Conservation (phyloP, 768 basidiomycete genomes). For the Dacryopinax spathularia region DNA sequence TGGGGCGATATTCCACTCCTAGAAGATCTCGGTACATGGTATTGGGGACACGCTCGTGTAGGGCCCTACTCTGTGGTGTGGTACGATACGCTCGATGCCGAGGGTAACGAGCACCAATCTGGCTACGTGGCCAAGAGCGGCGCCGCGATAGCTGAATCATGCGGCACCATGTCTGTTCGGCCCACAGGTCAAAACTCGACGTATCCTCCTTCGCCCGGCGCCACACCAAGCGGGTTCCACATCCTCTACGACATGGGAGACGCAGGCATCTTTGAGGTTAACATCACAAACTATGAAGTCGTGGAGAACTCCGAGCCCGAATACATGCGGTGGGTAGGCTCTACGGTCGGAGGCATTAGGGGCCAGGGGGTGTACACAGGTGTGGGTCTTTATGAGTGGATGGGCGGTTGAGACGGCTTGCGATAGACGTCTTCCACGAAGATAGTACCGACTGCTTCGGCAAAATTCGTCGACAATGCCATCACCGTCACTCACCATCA, state of each 20-base stretch:
- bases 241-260: not conserved
- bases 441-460: too few relatives aligned
- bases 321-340: not conserved
- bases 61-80: not conserved
- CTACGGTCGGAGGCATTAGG: not conserved
- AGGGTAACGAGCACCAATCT: not conserved
- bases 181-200: not conserved
- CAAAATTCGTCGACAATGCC: too few relatives aligned
- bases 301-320: not conserved
- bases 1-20: not conserved
- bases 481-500: too few relatives aligned
- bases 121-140: not conserved
- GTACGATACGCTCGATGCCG: not conserved
- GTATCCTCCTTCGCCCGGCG: not conserved
- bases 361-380: not conserved
- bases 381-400: not conserved
- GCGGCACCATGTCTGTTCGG: not conserved
- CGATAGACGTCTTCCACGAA: too few relatives aligned
- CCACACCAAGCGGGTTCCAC: not conserved
- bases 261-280: not conserved
- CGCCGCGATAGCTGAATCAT: not conserved
- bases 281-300: not conserved
- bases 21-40: not conserved
- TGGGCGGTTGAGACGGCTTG: not conserved
- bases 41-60: not conserved